Evolutionary conservation across 1,139 yeast species (phyloP), one percentile per base, ranked within the genome.

Genomic region (Scheffersomyces insectosa): DNA sequence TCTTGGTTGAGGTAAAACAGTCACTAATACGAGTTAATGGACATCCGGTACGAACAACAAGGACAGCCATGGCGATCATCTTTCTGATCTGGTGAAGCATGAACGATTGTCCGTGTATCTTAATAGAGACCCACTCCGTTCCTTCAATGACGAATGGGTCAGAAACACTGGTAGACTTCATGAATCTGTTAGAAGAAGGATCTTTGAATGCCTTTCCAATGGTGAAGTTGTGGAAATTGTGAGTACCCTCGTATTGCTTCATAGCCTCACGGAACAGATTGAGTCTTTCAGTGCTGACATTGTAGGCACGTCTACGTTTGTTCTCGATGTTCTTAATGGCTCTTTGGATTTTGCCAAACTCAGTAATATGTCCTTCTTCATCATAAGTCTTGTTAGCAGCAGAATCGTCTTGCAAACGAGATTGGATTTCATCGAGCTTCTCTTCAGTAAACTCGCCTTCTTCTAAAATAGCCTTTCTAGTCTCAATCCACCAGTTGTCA

Each of bases 1-100:
- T 79, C 56, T 84, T 87, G 37, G 78, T 77, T 2, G 82, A 75
- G 2, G 83, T 82, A 60, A 89, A 93, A 4, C 96, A 88, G 56
- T 88, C 87, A n/a, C 71, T 62, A 50, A 93, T 88, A 52, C 96
- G 79, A 15, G 77, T 75, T 28, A 80, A 62, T 3, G 98, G 96
- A 57, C 93, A 81, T 13, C 96, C 93, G 15, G 95, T 84, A 58
- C 99, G 80, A 28, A 91, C 82, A 13, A 88, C 82, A 43, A 93
- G 73, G 0, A 91, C 81, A 1, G 96, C 96, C 96, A 93, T 86
- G 25, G 97, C 95, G 46, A 95, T 89, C 99, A 93, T 93, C 63
- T 93, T 93, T 63, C 99, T 82, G 59, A 93, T 93, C 73, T 93
- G 99, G 66, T 93, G 99, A 49, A 93, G 75, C 99, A 95, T 95